phyloP scores from a whole-genome alignment of 495 filamentous ascomycete species.

The Penicillium dipodomyicola region DNA sequence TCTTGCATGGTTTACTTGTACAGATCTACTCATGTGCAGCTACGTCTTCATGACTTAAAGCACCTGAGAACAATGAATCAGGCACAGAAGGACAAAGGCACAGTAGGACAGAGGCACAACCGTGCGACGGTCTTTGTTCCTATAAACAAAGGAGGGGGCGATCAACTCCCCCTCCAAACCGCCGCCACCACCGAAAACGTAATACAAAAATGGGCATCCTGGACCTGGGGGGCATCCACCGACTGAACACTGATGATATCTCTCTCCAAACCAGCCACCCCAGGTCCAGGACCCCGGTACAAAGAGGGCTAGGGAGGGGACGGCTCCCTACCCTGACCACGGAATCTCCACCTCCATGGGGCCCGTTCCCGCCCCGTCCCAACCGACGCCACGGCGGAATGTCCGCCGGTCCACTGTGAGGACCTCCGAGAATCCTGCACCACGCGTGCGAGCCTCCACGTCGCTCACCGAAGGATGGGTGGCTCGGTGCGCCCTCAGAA shows the following conservation, averaged over 20 bases:
- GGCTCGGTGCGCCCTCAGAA: conserved; percentile 38
- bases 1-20: background rate
- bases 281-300: conserved; percentile 4
- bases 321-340: conserved; percentile 5
- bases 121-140: conserved; percentile 1
- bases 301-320: conserved; percentile 7
- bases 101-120: background rate
- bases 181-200: background rate
- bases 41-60: background rate
- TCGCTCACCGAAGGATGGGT: conserved; percentile 35
- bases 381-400: conserved; percentile 38
- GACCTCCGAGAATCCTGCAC: conserved; percentile 34
- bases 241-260: background rate
- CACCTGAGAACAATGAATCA: background rate
- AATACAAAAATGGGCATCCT: conserved; percentile 6
- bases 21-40: background rate
- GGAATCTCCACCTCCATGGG: conserved; percentile 33
- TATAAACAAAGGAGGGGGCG: conserved; percentile 3
- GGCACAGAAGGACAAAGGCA: background rate
- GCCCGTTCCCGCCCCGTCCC: conserved; percentile 34
- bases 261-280: background rate
- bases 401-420: conserved; percentile 19
- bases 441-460: conserved; percentile 30
- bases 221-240: background rate
- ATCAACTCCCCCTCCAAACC: conserved; percentile 1